Evolutionary conservation across 495 filamentous ascomycete genomes (phyloP), one percentile per base, ranked within the genome.

Genomic region (Aspergillus cristatus): DNA sequence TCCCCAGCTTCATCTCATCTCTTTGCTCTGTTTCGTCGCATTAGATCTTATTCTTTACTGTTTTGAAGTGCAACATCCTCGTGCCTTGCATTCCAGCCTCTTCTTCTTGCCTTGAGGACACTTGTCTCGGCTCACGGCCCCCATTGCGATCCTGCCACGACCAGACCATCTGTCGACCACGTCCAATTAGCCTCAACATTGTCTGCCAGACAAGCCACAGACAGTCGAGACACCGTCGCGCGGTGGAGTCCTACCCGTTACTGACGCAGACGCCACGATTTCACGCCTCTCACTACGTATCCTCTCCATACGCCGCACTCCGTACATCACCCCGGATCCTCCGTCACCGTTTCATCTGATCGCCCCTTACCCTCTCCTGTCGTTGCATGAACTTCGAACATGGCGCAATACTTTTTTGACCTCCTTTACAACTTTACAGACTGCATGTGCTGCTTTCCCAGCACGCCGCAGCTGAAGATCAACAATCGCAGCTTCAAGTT

Each of bases 401-500:
- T 91, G 86, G 73, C 85, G 45, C 83, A 91, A 56, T 79, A 87
- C 54, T 73, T 96, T 34, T 78, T 87, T 44, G 91, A 97, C 58
- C 68, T 93, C 13, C 62, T 96, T 38, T 94, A 87, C 58, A 89
- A 86, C 38, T 74, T 98, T 38, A 86, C 84, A 38, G 88, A 84
- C 63, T 97, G 90, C 72, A 76, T 96, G 66, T 85, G 78, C 65
- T 98, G 93, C 62, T 96, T 96, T 54, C 89, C 93, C 13, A 81
- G 84, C 48, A 86, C 86, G 32, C 91, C 91, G 38, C 85, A 89
- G 47, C 70, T 98, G 40, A 91, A 90, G 55, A 94, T 98, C 68
- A 96, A 97, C 63, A 85, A 74, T 48, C 81, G 86, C 34, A 88
- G 78, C 61, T 95, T 95, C 72, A 96, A 95, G 72, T 86, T 98